A percentile compares a stretch with the other conserved stretches of the same genome.
Conservation (phyloP, 1,284 basidiomycete species). For the Cryptococcus sp. region DNA sequence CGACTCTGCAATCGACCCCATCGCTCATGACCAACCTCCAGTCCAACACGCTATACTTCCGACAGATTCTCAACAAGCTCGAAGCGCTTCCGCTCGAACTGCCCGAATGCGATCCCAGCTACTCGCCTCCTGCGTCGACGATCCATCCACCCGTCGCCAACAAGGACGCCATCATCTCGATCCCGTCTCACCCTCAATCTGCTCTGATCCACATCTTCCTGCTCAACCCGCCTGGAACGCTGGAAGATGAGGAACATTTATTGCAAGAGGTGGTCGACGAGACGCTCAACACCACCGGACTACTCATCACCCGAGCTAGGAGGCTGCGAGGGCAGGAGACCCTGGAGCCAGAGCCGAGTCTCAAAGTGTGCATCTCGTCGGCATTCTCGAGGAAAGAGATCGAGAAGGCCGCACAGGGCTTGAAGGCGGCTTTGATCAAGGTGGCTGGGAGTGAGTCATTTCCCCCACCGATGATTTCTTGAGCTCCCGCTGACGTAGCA, state of each 20-base stretch:
- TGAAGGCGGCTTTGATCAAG: slow-evolving; percentile 72
- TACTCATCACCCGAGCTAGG: slow-evolving; percentile 76
- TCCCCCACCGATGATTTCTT: too few relatives aligned
- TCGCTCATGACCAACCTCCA: slow-evolving; percentile 68
- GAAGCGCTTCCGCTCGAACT: slow-evolving; percentile 41
- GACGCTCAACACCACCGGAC: slow-evolving; percentile 60
- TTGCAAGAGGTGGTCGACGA: slow-evolving; percentile 88
- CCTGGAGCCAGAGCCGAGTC: slow-evolving; percentile 74
- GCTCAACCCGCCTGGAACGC: slow-evolving; percentile 47
- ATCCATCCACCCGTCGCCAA: slow-evolving; percentile 11
- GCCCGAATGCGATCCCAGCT: slow-evolving; percentile 3
- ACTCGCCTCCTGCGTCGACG: slow-evolving; percentile 1
- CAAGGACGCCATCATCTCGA: slow-evolving; percentile 61
- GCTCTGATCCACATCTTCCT: slow-evolving; percentile 84
- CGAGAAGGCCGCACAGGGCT: slow-evolving; percentile 72
- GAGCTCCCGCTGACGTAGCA: too few relatives aligned
- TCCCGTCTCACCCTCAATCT: slow-evolving; percentile 78
- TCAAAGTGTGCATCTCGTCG: slow-evolving; percentile 73
- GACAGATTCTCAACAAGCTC: slow-evolving; percentile 66
- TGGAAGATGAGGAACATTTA: slow-evolving; percentile 66
- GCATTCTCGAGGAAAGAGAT: slow-evolving; percentile 82
- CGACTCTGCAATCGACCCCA: slow-evolving; percentile 66
- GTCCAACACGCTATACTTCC: slow-evolving; percentile 72
- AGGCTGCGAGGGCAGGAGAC: slow-evolving; percentile 74
- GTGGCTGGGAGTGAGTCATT: slow-evolving; percentile 49